phyloP scores from a whole-genome alignment of 2,329 filamentous ascomycete species.

The Penicillium psychrosexuale region DNA sequence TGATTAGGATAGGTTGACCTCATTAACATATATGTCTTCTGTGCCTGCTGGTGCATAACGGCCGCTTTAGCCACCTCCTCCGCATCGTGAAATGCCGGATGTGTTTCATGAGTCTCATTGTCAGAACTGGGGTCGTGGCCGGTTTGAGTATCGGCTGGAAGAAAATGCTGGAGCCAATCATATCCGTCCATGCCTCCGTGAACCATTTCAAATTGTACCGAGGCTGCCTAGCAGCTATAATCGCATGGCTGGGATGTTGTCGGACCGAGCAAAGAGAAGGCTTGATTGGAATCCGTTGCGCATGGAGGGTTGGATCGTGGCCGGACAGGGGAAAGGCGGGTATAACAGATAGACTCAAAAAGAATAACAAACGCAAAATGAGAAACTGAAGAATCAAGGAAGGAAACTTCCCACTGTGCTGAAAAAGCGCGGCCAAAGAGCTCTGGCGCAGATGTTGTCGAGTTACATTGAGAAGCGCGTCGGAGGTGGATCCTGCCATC shows the following conservation, averaged over 20 bases:
- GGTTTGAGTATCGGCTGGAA: not conserved
- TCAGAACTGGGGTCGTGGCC: not conserved
- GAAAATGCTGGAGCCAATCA: constrained; percentile 1
- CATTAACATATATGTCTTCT: not conserved
- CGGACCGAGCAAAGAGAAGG: not conserved
- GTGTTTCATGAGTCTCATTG: not conserved
- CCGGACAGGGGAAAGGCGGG: not conserved
- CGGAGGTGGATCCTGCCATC: not conserved
- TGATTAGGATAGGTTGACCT: not conserved
- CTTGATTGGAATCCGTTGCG: not conserved
- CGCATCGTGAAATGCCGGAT: constrained; percentile 11
- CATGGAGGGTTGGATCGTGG: not conserved
- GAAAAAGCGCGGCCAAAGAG: not conserved
- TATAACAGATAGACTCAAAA: not conserved
- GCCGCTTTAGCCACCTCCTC: constrained; percentile 1
- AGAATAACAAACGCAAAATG: not conserved
- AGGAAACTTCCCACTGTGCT: no score
- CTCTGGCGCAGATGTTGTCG: not conserved
- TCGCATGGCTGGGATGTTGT: not conserved
- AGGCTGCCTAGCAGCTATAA: not conserved
- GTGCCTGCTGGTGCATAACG: not conserved
- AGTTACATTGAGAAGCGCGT: not conserved
- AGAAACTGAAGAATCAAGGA: no score
- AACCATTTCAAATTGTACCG: not conserved
- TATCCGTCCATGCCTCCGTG: not conserved